Evolutionary conservation across 805 yeast species (phyloP).

Genomic region (Wickerhamomyces kurtzmanii): DNA sequence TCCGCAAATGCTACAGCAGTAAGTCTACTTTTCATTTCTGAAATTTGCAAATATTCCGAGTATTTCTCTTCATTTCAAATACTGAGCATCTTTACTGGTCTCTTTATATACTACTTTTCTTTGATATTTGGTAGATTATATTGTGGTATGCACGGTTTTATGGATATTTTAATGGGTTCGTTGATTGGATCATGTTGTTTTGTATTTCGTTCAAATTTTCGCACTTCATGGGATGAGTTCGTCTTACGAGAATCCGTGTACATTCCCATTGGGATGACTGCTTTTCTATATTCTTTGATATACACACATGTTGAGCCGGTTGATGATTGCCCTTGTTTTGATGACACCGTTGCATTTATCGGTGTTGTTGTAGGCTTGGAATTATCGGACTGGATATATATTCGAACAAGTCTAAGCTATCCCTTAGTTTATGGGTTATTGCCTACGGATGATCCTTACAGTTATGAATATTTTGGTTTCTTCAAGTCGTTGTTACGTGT

Average conservation of each 20-base stretch:
- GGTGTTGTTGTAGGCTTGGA: slow-evolving; percentile 82
- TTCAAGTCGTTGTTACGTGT: slow-evolving; percentile 35
- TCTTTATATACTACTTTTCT: slow-evolving; percentile 43
- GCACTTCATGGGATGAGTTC: slow-evolving; percentile 44
- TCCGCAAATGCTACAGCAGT: slow-evolving; percentile 92
- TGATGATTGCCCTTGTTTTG: slow-evolving; percentile 94
- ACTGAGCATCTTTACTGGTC: too few species aligned
- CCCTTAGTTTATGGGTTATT: slow-evolving; percentile 8
- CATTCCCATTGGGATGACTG: slow-evolving; percentile 26
- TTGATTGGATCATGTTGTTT: slow-evolving; percentile 49
- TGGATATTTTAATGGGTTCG: slow-evolving; percentile 64
- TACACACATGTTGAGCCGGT: slow-evolving; percentile 75
- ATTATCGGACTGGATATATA: slow-evolving; percentile 41
- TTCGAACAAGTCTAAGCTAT: slow-evolving; percentile 11
- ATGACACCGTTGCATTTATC: slow-evolving; percentile 86
- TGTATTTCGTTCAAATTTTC: slow-evolving; percentile 32
- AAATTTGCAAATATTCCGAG: slow-evolving; percentile 8
- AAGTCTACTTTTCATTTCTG: slow-evolving; percentile 35
- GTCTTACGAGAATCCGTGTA: slow-evolving; percentile 20
- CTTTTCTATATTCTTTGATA: slow-evolving; percentile 37
- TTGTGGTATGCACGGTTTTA: slow-evolving; percentile 95
- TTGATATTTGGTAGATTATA: slow-evolving; percentile 76
- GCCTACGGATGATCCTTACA: slow-evolving; percentile 28
- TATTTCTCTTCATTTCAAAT: slow-evolving; percentile 7
- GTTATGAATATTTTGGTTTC: slow-evolving; percentile 31